phyloP scores from a whole-genome alignment of 129 eudicot genomes.

The Saposhnikovia divaricata region DNA sequence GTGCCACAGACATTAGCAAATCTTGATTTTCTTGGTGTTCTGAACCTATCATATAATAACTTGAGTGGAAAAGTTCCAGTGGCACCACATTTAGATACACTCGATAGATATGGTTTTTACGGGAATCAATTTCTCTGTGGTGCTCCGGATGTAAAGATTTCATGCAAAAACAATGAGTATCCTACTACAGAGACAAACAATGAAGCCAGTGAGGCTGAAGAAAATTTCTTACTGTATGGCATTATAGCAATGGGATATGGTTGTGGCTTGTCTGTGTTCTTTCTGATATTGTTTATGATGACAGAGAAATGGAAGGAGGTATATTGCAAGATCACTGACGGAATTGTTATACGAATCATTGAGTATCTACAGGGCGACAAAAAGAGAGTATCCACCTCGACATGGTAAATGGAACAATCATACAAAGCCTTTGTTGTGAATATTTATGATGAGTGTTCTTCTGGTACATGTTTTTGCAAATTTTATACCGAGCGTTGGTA shows the following conservation, averaged over 20 bases:
- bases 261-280: conserved; percentile 9
- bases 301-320: conserved; percentile 8
- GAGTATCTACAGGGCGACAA: not conserved
- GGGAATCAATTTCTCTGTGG: conserved; percentile 14
- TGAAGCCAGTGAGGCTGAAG: not conserved
- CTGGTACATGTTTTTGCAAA: not conserved
- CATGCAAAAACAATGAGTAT: conserved; percentile 1
- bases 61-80: conserved; percentile 11
- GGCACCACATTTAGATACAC: conserved; percentile 1
- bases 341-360: conserved; percentile 2
- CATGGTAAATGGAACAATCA: not conserved
- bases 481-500: not conserved
- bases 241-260: conserved; percentile 3
- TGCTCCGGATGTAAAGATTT: not conserved
- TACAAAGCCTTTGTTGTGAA: not conserved
- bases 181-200: not conserved
- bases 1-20: conserved; percentile 5
- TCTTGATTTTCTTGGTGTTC: conserved; percentile 4
- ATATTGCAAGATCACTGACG: conserved; percentile 8
- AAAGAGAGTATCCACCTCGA: not conserved
- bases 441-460: not conserved
- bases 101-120: not conserved
- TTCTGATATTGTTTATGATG: not conserved
- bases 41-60: conserved; percentile 11
- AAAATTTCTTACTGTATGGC: not conserved